Conservation (phyloP, 805 yeast species). For the Candida silvicultrix region DNA sequence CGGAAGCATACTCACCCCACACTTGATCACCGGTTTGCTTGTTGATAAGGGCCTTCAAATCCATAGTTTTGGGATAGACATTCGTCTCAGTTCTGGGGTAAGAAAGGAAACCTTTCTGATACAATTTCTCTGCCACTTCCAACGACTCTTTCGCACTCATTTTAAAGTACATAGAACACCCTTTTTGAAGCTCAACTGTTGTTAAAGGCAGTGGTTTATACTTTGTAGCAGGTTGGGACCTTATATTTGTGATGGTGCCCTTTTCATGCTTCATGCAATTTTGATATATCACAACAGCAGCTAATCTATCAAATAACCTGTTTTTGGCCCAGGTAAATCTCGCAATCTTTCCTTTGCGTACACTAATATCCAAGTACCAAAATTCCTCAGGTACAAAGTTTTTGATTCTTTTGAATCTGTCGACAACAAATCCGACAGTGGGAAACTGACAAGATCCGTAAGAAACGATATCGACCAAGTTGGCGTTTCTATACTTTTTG, state of each 20-base stretch:
- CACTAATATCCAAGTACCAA: conserved; percentile 62
- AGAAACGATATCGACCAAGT: conserved; percentile 34
- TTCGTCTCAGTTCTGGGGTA: conserved; percentile 99
- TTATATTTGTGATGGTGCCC: conserved; percentile 46
- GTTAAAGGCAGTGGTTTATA: conserved; percentile 88
- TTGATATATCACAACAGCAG: conserved; percentile 60
- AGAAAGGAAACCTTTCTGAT: conserved; percentile 80
- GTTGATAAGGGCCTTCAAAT: conserved; percentile 52
- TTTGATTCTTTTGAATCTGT: conserved; percentile 71
- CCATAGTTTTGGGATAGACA: conserved; percentile 70
- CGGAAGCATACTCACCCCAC: conserved; percentile 72
- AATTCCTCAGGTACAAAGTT: conserved; percentile 70
- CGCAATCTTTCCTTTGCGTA: conserved; percentile 35
- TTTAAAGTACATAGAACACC: conserved; percentile 68
- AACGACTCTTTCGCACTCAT: conserved; percentile 77
- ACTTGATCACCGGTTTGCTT: conserved; percentile 46
- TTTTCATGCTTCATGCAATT: conserved; percentile 45
- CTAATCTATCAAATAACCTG: conserved; percentile 66
- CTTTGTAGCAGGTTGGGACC: conserved; percentile 60
- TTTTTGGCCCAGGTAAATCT: conserved; percentile 67
- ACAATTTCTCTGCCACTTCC: conserved; percentile 75
- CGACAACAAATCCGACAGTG: conserved; percentile 93
- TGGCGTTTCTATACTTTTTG: conserved; percentile 20
- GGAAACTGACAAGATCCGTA: conserved; percentile 98
- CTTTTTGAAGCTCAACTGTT: conserved; percentile 88